A percentile compares a stretch with the other conserved stretches of the same genome.
These are phyloP conservation scores for Coemansia sp. DNA, from an alignment of 192 early-diverging fungal genomes.

Conservation along the genomic window DNA sequence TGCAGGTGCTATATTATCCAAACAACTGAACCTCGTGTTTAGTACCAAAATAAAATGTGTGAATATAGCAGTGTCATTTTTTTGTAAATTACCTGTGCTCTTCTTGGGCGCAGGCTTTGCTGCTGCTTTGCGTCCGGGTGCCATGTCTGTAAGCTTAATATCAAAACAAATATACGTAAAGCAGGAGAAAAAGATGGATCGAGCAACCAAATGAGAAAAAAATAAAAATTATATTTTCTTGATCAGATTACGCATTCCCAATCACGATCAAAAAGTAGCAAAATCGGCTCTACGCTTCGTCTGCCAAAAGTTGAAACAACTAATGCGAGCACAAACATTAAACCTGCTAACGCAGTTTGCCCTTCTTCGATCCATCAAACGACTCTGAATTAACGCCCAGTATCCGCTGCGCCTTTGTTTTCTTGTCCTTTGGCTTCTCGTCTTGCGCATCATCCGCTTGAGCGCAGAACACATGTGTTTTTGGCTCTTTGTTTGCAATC, in stretches of 20 bases:
- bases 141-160: background rate
- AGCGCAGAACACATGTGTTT: slow-evolving; percentile 61
- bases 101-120: slow-evolving; percentile 17
- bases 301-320: too few relatives aligned
- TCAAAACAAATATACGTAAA: background rate
- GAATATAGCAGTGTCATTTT: background rate
- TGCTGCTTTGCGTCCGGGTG: slow-evolving; percentile 9
- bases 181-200: background rate
- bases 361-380: background rate
- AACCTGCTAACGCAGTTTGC: background rate
- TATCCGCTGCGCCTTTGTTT: background rate
- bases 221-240: background rate
- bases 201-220: background rate
- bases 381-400: background rate
- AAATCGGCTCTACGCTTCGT: too few relatives aligned
- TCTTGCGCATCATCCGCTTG: background rate
- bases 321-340: too few relatives aligned
- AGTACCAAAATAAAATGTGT: background rate
- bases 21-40: background rate
- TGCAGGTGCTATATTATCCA: background rate
- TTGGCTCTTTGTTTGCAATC: slow-evolving; percentile 62
- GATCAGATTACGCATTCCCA: background rate
- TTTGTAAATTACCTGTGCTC: slow-evolving; percentile 12
- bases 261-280: too few relatives aligned
- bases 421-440: background rate